Conservation (phyloP, 129 eudicot species). For the Heracleum sosnowskyi region DNA sequence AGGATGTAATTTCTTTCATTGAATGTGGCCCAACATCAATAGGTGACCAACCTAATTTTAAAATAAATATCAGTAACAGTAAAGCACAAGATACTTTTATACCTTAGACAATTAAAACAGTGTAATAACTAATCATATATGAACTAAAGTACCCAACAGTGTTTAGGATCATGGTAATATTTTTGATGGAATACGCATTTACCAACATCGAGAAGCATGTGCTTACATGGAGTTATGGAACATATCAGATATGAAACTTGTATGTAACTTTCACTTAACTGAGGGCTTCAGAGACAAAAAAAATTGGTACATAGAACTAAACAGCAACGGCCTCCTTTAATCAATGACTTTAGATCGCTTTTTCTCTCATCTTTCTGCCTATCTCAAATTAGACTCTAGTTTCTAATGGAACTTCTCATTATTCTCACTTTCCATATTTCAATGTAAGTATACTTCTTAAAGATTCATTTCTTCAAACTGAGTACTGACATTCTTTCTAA, state of each 20-base stretch:
- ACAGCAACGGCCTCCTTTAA: neutral
- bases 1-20: slow-evolving; percentile 43
- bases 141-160: neutral
- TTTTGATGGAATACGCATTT: neutral
- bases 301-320: neutral
- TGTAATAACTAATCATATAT: neutral
- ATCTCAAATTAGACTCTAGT: neutral
- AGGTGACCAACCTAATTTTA: slow-evolving; percentile 64
- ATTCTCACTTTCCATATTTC: neutral
- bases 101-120: neutral
- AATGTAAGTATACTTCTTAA: neutral
- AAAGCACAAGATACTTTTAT: neutral
- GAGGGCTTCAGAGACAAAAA: neutral
- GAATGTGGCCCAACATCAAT: slow-evolving; percentile 69
- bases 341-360: neutral
- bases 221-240: neutral
- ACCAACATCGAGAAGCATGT: neutral
- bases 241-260: neutral
- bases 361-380: neutral
- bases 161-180: neutral
- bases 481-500: neutral
- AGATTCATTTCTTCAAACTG: neutral
- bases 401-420: neutral
- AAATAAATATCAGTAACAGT: neutral
- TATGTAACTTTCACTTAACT: neutral